These are phyloP conservation scores for Cucurbita ficifolia DNA, from an alignment of 306 rosid species.

Conservation along the genomic window DNA sequence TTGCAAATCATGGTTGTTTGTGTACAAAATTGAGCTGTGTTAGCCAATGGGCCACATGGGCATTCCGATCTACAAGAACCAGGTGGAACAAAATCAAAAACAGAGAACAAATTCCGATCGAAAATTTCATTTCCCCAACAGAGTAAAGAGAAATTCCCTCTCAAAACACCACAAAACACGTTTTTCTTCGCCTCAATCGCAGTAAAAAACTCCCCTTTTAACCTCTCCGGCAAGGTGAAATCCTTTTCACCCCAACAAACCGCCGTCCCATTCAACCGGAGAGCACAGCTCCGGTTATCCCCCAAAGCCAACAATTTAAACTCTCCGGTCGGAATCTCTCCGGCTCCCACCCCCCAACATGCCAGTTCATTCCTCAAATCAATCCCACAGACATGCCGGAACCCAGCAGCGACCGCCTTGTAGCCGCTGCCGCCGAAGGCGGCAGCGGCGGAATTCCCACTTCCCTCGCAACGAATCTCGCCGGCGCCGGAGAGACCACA, in stretches of 20 bases:
- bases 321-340: conserved; percentile 19
- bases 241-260: conserved; percentile 61
- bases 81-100: conserved; percentile 45
- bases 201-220: conserved; percentile 18
- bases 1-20: conserved; percentile 22
- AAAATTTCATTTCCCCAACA: conserved; percentile 57
- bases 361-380: conserved; percentile 12
- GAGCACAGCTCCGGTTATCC: conserved; percentile 50
- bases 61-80: conserved; percentile 52
- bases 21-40: conserved; percentile 16
- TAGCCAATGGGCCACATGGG: conserved; percentile 14
- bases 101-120: conserved; percentile 16
- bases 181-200: conserved; percentile 42
- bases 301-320: conserved; percentile 65
- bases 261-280: conserved; percentile 18
- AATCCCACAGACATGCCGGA: conserved; percentile 54
- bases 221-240: conserved; percentile 35
- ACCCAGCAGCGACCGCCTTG: conserved; percentile 33
- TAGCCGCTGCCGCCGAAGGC: conserved; percentile 8
- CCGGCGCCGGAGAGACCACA: conserved; percentile 33
- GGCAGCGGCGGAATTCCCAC: background rate
- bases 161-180: conserved; percentile 52
- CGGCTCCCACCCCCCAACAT: conserved; percentile 56
- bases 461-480: conserved; percentile 30
- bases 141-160: conserved; percentile 23